phyloP scores from a whole-genome alignment of 192 early-diverging fungal genomes.

The Coemansia sp. region DNA sequence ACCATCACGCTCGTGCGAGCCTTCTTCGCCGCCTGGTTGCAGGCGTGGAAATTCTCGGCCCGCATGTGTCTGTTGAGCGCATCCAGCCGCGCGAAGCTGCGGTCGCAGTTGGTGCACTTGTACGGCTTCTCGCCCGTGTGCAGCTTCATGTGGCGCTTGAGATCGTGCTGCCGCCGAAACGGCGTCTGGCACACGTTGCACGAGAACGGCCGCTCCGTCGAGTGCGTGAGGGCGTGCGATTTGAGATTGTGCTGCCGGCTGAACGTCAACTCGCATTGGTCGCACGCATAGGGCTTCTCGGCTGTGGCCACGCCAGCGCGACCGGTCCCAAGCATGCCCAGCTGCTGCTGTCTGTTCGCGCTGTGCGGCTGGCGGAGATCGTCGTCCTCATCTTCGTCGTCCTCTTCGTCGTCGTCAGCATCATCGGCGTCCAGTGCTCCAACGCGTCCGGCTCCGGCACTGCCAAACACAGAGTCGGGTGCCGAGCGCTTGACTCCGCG shows the following conservation, averaged over 20 bases:
- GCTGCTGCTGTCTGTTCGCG: conserved; percentile 1
- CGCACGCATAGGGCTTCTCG: conserved; percentile 58
- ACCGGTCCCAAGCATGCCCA: neutral
- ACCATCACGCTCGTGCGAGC: conserved; percentile 35
- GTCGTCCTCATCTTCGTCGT: conserved; percentile 15
- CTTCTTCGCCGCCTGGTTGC: conserved; percentile 58
- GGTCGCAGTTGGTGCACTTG: conserved; percentile 73
- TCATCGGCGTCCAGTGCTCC: conserved; percentile 2
- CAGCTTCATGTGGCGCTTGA: conserved; percentile 82
- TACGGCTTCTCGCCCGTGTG: conserved; percentile 79
- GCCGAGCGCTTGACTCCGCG: conserved; percentile 29
- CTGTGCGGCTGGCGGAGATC: neutral
- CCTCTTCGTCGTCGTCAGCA: conserved; percentile 15
- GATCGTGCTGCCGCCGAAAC: conserved; percentile 90
- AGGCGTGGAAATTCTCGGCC: conserved; percentile 61
- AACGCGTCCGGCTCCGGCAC: conserved; percentile 6
- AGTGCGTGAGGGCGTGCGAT: conserved; percentile 75
- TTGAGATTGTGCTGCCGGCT: conserved; percentile 76
- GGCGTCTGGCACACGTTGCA: conserved; percentile 70
- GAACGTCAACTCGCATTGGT: conserved; percentile 69
- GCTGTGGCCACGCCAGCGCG: conserved; percentile 33
- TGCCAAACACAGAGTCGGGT: conserved; percentile 7
- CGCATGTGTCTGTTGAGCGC: conserved; percentile 75
- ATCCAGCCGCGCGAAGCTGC: conserved; percentile 80
- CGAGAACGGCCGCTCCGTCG: conserved; percentile 70